Percentiles rank a stretch among this genome's conserved stretches.
Conservation (phyloP, 257 asterid species). For the Oldenlandia corymbosa region DNA sequence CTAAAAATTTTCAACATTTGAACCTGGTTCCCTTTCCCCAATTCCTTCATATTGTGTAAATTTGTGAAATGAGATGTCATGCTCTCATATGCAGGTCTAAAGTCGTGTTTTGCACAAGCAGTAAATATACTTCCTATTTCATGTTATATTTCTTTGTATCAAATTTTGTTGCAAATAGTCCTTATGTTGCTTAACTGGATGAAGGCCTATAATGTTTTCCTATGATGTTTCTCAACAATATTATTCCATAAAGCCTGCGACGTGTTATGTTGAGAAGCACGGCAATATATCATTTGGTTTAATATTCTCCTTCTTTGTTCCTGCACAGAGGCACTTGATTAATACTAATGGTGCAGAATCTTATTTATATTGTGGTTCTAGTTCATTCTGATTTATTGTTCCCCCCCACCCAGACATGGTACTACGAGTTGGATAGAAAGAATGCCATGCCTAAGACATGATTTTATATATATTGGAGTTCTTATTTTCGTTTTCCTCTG, state of each 20-base stretch:
- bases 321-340: not conserved
- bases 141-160: not conserved
- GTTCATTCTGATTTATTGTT: no score
- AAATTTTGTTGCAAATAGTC: not conserved
- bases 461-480: not conserved
- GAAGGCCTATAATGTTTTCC: not conserved
- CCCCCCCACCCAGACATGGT: no score
- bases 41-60: not conserved
- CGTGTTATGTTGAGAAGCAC: not conserved
- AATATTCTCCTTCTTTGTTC: not conserved
- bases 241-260: not conserved
- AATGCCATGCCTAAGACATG: no score
- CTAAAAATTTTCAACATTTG: not conserved
- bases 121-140: not conserved
- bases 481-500: not conserved
- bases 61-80: not conserved
- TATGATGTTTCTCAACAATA: not conserved
- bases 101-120: not conserved
- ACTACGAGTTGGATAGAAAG: not conserved
- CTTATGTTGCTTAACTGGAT: not conserved
- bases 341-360: not conserved
- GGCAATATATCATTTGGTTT: slow-evolving; percentile 1
- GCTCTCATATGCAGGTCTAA: not conserved
- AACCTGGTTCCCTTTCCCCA: not conserved
- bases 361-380: no score